phyloP scores from a whole-genome alignment of 139 green algal genomes.

The Nannochloris sp. region DNA sequence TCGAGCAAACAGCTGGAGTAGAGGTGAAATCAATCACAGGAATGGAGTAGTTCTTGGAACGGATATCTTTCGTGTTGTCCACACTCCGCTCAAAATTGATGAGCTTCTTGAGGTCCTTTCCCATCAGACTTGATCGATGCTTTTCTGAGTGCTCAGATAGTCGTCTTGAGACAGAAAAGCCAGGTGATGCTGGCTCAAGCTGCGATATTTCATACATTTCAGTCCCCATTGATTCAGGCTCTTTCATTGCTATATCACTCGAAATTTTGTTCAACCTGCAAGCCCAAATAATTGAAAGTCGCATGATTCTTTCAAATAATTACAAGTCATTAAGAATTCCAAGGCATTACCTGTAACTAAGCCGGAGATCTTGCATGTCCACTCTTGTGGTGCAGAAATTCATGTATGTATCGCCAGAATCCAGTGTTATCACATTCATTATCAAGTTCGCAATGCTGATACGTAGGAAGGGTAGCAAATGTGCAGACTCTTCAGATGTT shows the following conservation, averaged over 20 bases:
- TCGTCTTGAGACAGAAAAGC: constrained; percentile 15
- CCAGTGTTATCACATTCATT: constrained; percentile 31
- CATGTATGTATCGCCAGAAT: constrained; percentile 23
- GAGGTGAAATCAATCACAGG: constrained; percentile 7
- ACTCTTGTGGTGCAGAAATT: constrained; percentile 22
- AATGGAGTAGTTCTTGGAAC: background rate
- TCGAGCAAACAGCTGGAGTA: constrained; percentile 9
- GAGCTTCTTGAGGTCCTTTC: background rate
- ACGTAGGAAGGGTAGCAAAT: constrained; percentile 19
- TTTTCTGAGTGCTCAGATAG: constrained; percentile 25
- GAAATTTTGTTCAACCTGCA: background rate
- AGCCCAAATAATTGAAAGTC: background rate
- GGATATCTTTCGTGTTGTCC: too few relatives aligned
- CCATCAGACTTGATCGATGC: constrained; percentile 1
- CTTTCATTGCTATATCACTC: background rate
- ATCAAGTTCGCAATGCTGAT: constrained; percentile 8
- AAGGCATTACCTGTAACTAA: constrained; percentile 20
- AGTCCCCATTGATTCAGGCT: constrained; percentile 8
- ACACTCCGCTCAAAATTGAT: background rate
- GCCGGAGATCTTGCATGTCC: constrained; percentile 31
- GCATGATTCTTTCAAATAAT: background rate
- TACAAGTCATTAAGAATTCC: background rate
- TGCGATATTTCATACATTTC: background rate
- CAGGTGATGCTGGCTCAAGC: background rate
- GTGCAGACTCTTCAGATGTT: background rate